phyloP scores from a whole-genome alignment of 345 rosid species.

The Draba incana region DNA sequence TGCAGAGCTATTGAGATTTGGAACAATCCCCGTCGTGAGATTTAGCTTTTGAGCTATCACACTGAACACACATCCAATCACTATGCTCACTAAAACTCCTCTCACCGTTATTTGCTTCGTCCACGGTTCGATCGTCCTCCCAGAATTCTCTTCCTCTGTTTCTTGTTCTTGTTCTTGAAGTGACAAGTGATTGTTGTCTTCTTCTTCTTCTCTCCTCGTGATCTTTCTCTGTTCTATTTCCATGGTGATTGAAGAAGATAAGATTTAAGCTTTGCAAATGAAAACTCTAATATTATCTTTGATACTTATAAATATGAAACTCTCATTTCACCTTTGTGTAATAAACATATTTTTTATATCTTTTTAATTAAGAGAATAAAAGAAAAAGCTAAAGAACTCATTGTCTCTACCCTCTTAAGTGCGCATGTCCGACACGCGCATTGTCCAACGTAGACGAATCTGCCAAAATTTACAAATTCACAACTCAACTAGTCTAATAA shows the following conservation, averaged over 20 bases:
- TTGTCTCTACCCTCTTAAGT: slow-evolving; percentile 32
- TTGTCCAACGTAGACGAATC: slow-evolving; percentile 30
- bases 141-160: slow-evolving; percentile 37
- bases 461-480: slow-evolving; percentile 24
- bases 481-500: neutral
- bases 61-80: slow-evolving; percentile 79
- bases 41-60: slow-evolving; percentile 86
- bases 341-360: neutral
- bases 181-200: slow-evolving; percentile 14
- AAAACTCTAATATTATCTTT: slow-evolving; percentile 15
- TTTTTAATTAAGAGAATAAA: slow-evolving; percentile 2
- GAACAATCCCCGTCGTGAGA: slow-evolving; percentile 79
- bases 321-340: neutral
- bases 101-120: slow-evolving; percentile 70
- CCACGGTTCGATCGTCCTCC: slow-evolving; percentile 63
- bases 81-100: slow-evolving; percentile 69
- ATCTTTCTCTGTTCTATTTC: slow-evolving; percentile 39
- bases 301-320: slow-evolving; percentile 20
- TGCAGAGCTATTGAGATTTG: slow-evolving; percentile 84
- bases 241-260: slow-evolving; percentile 22
- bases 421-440: slow-evolving; percentile 46
- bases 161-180: slow-evolving; percentile 35
- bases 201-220: slow-evolving; percentile 32
- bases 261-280: slow-evolving; percentile 11
- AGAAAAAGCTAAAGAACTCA: slow-evolving; percentile 17